phyloP scores from a whole-genome alignment of 2,329 filamentous ascomycete genomes.

The Tricladium varicosporioides region DNA sequence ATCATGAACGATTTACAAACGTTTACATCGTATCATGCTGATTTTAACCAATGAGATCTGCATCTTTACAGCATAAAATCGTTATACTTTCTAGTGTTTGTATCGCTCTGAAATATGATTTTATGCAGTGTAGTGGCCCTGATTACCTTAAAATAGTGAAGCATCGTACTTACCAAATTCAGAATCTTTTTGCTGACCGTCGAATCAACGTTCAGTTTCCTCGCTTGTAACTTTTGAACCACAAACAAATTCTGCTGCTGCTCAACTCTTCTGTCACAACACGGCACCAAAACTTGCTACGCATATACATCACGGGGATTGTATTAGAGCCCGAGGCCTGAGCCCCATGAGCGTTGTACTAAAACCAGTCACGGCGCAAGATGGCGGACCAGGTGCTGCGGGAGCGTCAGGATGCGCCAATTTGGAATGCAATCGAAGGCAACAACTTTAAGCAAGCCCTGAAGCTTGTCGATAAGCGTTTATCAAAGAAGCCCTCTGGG shows the following conservation, averaged over 20 bases:
- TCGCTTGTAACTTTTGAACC: not conserved
- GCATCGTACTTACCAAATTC: too few relatives aligned
- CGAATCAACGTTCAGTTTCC: not conserved
- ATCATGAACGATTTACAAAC: too few relatives aligned
- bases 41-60: too few relatives aligned
- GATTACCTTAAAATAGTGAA: too few relatives aligned
- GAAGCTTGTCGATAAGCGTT: slow-evolving; percentile 35
- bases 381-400: slow-evolving; percentile 28
- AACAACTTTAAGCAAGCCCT: slow-evolving; percentile 35
- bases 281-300: too few relatives aligned
- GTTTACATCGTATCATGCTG: too few relatives aligned
- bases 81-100: too few relatives aligned
- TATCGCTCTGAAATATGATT: too few relatives aligned
- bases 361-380: slow-evolving; percentile 3
- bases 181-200: not conserved
- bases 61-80: too few relatives aligned
- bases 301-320: too few relatives aligned
- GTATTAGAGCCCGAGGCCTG: too few relatives aligned
- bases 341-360: slow-evolving; percentile 5
- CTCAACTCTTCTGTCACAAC: not conserved
- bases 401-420: slow-evolving; percentile 32
- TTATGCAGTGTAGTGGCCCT: too few relatives aligned
- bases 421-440: slow-evolving; percentile 35
- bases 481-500: slow-evolving; percentile 31
- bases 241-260: not conserved